These are phyloP conservation scores for Erigeron canadensis DNA, from an alignment of 129 eudicot species.

Conservation along the genomic window DNA sequence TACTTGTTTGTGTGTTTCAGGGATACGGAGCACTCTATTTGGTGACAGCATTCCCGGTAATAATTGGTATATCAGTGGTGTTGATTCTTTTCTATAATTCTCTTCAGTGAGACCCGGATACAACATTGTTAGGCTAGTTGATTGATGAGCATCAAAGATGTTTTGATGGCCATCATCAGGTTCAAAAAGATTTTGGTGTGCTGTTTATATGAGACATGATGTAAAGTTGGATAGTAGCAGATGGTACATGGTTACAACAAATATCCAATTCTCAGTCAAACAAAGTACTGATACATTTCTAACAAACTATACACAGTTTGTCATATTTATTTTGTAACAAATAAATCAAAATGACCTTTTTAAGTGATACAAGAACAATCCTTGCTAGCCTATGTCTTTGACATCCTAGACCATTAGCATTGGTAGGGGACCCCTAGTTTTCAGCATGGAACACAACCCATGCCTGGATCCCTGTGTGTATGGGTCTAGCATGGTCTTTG, in stretches of 20 bases:
- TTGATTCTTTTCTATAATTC: conserved; percentile 89
- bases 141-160: conserved; percentile 22
- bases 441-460: too few relatives aligned
- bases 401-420: too few relatives aligned
- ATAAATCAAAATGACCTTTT: not conserved
- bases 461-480: too few relatives aligned
- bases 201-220: not conserved
- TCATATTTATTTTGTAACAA: not conserved
- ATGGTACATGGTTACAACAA: not conserved
- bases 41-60: conserved; percentile 85
- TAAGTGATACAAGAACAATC: not conserved
- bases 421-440: too few relatives aligned
- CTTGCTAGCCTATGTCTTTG: not conserved
- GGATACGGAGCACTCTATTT: conserved; percentile 90
- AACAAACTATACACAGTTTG: not conserved
- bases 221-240: conserved; percentile 12
- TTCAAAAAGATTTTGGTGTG: conserved; percentile 19
- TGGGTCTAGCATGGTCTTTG: too few relatives aligned
- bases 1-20: conserved; percentile 42
- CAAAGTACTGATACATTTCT: not conserved
- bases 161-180: conserved; percentile 7
- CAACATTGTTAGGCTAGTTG: conserved; percentile 25
- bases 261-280: not conserved
- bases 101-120: conserved; percentile 50
- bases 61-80: conserved; percentile 89